Evolutionary conservation across 257 asterid species (phyloP).

Genomic region (Cruciata laevipes): DNA sequence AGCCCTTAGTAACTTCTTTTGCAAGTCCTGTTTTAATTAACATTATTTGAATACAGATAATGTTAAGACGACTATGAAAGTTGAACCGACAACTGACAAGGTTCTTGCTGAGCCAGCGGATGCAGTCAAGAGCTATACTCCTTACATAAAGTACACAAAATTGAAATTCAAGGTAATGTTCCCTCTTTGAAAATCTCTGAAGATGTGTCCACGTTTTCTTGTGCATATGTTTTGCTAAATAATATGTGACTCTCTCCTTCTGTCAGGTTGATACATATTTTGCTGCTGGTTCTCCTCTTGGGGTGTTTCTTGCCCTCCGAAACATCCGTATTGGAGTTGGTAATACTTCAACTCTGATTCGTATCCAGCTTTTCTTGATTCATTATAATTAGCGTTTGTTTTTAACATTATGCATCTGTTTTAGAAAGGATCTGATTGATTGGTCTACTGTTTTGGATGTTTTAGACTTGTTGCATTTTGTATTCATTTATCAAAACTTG

Average conservation of each 20-base stretch:
- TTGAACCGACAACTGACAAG: slow-evolving; percentile 31
- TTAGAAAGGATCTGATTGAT: not conserved
- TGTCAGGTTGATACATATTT: slow-evolving; percentile 91
- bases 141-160: slow-evolving; percentile 69
- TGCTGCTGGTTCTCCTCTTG: slow-evolving; percentile 98
- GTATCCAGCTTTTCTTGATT: not conserved
- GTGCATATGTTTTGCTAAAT: not conserved
- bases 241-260: slow-evolving; percentile 13
- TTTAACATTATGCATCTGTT: slow-evolving; percentile 1
- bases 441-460: not conserved
- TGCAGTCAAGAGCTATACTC: slow-evolving; percentile 58
- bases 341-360: slow-evolving; percentile 26
- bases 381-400: not conserved
- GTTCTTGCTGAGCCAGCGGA: slow-evolving; percentile 31
- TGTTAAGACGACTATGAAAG: slow-evolving; percentile 26
- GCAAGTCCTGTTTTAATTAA: not conserved
- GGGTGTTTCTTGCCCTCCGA: slow-evolving; percentile 93
- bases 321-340: slow-evolving; percentile 90
- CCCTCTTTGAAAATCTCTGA: not conserved
- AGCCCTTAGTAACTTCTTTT: slow-evolving; percentile 7
- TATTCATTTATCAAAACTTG: slow-evolving; percentile 17
- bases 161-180: slow-evolving; percentile 67
- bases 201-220: not conserved
- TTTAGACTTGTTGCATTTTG: not conserved
- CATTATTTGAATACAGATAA: slow-evolving; percentile 34